Conservation (phyloP, 768 basidiomycete species). For the Kwoniella dejecticola region DNA sequence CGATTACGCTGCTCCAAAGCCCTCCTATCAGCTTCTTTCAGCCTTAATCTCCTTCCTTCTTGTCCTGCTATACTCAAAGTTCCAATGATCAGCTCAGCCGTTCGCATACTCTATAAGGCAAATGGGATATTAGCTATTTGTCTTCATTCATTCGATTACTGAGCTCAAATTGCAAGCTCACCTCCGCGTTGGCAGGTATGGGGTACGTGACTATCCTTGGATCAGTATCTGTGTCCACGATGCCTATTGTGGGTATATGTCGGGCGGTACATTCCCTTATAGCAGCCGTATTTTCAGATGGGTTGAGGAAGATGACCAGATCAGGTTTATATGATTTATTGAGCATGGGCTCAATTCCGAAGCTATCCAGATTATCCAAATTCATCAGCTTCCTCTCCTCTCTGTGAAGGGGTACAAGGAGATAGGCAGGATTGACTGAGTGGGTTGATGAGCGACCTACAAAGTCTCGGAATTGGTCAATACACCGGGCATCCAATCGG, state of each 20-base stretch:
- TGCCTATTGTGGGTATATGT: constrained; percentile 89
- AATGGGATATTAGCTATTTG: not conserved
- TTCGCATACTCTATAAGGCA: constrained; percentile 64
- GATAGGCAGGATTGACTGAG: not conserved
- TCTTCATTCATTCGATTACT: not conserved
- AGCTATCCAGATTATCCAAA: constrained; percentile 31
- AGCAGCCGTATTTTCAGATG: constrained; percentile 72
- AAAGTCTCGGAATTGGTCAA: constrained; percentile 69
- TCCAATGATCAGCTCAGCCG: constrained; percentile 87
- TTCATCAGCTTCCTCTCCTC: too few relatives aligned
- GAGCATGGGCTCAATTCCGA: constrained; percentile 50
- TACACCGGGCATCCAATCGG: constrained; percentile 90
- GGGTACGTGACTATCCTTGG: constrained; percentile 96
- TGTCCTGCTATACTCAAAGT: constrained; percentile 82
- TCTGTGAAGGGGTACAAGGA: too few relatives aligned
- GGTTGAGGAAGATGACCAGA: constrained; percentile 88
- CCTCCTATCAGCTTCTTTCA: constrained; percentile 30
- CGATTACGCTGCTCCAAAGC: constrained; percentile 7
- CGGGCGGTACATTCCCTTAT: constrained; percentile 87
- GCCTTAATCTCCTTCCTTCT: constrained; percentile 54
- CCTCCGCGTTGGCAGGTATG: constrained; percentile 96
- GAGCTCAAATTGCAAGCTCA: constrained; percentile 28
- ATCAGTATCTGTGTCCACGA: constrained; percentile 93
- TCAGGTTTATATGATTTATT: constrained; percentile 65
- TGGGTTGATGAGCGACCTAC: constrained; percentile 33